A percentile compares a stretch with the other conserved stretches of the same genome.
Conservation (phyloP, 306 rosid genomes). For the Cyamopsis tetragonoloba region DNA sequence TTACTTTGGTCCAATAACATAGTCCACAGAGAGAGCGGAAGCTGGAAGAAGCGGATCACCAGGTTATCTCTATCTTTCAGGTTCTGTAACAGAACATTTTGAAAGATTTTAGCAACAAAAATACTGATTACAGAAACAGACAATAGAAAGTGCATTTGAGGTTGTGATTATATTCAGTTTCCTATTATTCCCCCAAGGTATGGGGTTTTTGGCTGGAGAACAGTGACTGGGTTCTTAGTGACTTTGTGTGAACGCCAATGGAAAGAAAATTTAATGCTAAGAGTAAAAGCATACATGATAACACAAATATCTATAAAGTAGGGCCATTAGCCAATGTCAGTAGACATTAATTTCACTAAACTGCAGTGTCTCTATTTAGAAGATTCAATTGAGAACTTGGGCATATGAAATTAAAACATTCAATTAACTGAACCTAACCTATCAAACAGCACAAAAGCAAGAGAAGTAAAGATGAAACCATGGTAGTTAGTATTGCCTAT, state of each 20-base stretch:
- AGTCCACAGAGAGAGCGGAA: slow-evolving; percentile 80
- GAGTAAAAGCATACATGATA: background rate
- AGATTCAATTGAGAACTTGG: background rate
- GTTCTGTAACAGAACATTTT: slow-evolving; percentile 53
- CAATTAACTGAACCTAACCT: background rate
- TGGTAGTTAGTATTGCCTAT: too few relatives aligned
- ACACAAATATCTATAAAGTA: background rate
- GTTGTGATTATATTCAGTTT: background rate
- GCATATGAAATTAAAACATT: background rate
- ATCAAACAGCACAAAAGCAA: slow-evolving; percentile 4
- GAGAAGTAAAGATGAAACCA: too few relatives aligned
- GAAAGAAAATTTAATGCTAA: too few relatives aligned
- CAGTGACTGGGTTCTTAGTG: too few relatives aligned
- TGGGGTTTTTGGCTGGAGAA: too few relatives aligned
- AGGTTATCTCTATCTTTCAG: slow-evolving; percentile 58
- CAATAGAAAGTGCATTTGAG: background rate
- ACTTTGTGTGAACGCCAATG: too few relatives aligned
- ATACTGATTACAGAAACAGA: background rate
- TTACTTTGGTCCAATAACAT: slow-evolving; percentile 54
- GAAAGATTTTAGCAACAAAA: slow-evolving; percentile 3
- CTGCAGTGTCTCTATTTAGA: background rate
- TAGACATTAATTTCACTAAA: background rate
- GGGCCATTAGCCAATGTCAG: background rate
- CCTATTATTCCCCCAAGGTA: too few relatives aligned
- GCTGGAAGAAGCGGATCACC: slow-evolving; percentile 70